Base-by-base conservation (phyloP, 208 protist genomes). In the Crithidia sp. region DNA sequence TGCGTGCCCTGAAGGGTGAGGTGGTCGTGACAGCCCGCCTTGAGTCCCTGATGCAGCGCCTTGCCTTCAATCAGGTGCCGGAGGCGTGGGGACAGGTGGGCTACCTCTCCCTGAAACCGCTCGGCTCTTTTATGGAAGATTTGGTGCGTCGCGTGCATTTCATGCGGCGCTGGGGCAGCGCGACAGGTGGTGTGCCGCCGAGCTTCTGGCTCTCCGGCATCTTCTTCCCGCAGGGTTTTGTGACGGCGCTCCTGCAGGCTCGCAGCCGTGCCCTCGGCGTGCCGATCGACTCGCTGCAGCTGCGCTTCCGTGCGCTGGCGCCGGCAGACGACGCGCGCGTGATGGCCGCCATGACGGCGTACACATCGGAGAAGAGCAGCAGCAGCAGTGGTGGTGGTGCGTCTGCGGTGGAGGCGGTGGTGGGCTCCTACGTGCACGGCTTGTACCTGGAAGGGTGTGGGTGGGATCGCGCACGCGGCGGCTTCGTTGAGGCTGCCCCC, bases 141-240 rank as follows among this genome's bases (percentile, higher is more conserved):
- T 85, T 98, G 53, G 64, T 95, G 72, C 62, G 74, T 49, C 87
- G 97, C 54, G 79, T 98, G 17, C 78, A 86, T 28, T 99, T 99
- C 67, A 84, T 99, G 43, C 59, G 85, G 4, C 70, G 74, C 19
- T 99, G 98, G 97, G 81, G 93, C 66, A 28, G 28, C 28, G 80
- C 91, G 61, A 59, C 92, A 19, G 98, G 97, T 1, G 79, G 96
- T 2, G 79, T 87, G 12, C 98, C 96, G 39, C 69, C 77, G 28
- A 90, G 84, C 59, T 99, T 96, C 85, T 99, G 96, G 97, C 89
- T 99, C 37, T 96, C 97, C 2, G 98, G 98, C 6, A 97, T 99
- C 72, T 99, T 98, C 88, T 99, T 99, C 78, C 97, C 98, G 10
- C 98, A 98, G 65, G 95, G 93, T 12, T 98, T 98, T 71, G 82